Percentiles rank a stretch among this genome's conserved stretches.
phyloP scores from a whole-genome alignment of 2,329 filamentous ascomycete species.

The Pleoardoris graminearum region DNA sequence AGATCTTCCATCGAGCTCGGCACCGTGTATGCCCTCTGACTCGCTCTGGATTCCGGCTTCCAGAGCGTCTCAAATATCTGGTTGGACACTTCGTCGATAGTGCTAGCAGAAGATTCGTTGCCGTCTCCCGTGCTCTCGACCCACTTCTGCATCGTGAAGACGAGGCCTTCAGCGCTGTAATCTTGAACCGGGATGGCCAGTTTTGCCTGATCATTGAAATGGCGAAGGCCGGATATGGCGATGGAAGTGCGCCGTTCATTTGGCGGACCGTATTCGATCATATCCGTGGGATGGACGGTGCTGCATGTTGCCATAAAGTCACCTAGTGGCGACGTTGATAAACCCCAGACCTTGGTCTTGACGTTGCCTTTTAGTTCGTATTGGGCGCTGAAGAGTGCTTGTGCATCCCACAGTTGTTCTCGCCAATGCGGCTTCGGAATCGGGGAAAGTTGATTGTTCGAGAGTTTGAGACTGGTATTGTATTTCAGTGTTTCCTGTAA shows the following conservation, averaged over 20 bases:
- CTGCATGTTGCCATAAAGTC: constrained; percentile 55
- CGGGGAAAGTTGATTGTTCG: constrained; percentile 16
- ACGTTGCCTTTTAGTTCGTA: constrained; percentile 56
- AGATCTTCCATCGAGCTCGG: background rate
- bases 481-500: constrained; percentile 40
- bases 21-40: background rate
- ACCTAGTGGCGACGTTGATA: constrained; percentile 52
- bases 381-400: constrained; percentile 52
- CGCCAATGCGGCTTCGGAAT: constrained; percentile 44
- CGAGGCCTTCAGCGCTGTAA: constrained; percentile 37
- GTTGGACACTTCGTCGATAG: constrained; percentile 24
- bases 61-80: constrained; percentile 28
- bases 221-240: constrained; percentile 27
- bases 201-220: constrained; percentile 21
- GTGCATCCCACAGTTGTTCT: constrained; percentile 42
- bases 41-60: background rate
- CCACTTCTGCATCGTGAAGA: constrained; percentile 41
- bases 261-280: constrained; percentile 59
- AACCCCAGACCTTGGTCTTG: constrained; percentile 58
- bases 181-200: constrained; percentile 21
- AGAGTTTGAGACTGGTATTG: constrained; percentile 34
- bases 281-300: constrained; percentile 60
- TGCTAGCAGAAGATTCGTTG: constrained; percentile 24
- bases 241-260: constrained; percentile 51
- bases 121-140: constrained; percentile 36